A percentile compares a stretch with the other conserved stretches of the same genome.
These are phyloP conservation scores for Starmera quercuum DNA, from an alignment of 805 yeast genomes.

Conservation along the genomic window DNA sequence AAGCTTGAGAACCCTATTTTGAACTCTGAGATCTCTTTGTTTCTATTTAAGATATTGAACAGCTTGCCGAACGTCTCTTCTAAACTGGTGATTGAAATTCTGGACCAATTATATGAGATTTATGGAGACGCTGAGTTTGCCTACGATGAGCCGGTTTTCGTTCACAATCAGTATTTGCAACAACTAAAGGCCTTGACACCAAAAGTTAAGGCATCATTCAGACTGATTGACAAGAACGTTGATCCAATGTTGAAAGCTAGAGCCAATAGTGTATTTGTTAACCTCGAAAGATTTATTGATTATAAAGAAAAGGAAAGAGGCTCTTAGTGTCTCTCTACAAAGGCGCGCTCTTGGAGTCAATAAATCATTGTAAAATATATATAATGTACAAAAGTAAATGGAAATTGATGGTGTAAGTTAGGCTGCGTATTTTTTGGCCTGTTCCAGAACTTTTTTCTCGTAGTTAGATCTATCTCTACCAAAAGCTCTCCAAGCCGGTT, in stretches of 20 bases:
- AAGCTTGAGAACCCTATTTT: slow-evolving; percentile 34
- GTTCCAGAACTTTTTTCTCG: slow-evolving; percentile 71
- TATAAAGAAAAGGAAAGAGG: slow-evolving; percentile 52
- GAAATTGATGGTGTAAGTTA: slow-evolving; percentile 14
- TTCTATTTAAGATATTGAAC: slow-evolving; percentile 28
- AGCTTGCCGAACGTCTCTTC: slow-evolving; percentile 21
- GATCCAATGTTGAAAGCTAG: slow-evolving; percentile 46
- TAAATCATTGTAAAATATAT: neutral
- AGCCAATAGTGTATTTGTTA: slow-evolving; percentile 60
- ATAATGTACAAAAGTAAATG: neutral
- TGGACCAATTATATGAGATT: slow-evolving; percentile 66
- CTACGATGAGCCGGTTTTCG: slow-evolving; percentile 67
- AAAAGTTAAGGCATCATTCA: slow-evolving; percentile 44
- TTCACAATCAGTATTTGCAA: slow-evolving; percentile 37
- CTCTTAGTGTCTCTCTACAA: neutral
- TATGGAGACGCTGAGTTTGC: slow-evolving; percentile 65
- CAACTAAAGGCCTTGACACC: slow-evolving; percentile 36
- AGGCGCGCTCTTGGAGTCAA: neutral
- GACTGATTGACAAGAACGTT: slow-evolving; percentile 60
- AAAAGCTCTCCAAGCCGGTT: slow-evolving; percentile 90
- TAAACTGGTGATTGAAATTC: slow-evolving; percentile 45
- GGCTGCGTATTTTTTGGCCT: slow-evolving; percentile 72
- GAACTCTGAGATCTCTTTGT: slow-evolving; percentile 38
- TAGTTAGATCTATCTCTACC: slow-evolving; percentile 61
- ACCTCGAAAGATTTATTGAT: slow-evolving; percentile 66